Conservation (phyloP, 2,329 filamentous ascomycete species). For the Trichoderma afroharzianum region DNA sequence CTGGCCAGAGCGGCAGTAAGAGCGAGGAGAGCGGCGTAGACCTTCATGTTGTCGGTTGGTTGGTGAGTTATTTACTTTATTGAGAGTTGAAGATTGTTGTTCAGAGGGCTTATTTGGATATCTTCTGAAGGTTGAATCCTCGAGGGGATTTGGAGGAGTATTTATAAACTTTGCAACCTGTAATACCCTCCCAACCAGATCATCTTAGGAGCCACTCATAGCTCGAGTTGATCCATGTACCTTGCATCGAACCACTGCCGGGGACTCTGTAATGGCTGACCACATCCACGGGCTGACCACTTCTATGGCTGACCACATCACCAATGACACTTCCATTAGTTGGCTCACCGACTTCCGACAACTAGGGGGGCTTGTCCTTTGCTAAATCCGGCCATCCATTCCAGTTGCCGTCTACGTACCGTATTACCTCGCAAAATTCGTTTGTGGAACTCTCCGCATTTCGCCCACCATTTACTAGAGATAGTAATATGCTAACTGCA, state of each 20-base stretch:
- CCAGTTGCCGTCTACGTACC: not conserved
- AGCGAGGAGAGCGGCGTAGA: not conserved
- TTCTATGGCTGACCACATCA: not conserved
- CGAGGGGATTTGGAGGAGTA: not conserved
- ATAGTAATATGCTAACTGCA: too few species aligned
- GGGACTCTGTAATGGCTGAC: not conserved
- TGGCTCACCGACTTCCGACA: not conserved
- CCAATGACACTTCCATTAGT: not conserved
- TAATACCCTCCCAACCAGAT: too few species aligned
- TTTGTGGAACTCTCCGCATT: too few species aligned
- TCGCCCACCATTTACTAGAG: too few species aligned
- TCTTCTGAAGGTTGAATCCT: not conserved
- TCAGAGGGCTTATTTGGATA: not conserved
- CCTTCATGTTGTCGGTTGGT: not conserved
- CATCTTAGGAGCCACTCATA: not conserved
- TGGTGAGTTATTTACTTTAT: not conserved
- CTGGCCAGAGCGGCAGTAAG: constrained; percentile 6
- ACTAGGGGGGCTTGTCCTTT: not conserved
- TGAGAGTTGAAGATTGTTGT: not conserved
- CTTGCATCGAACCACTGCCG: not conserved
- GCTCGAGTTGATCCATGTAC: not conserved
- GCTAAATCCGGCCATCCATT: not conserved
- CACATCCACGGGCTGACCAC: not conserved
- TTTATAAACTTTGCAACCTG: not conserved
- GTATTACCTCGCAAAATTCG: too few species aligned